phyloP scores from a whole-genome alignment of 176 grass and related monocot genomes.

The Eragrostis nindensis region DNA sequence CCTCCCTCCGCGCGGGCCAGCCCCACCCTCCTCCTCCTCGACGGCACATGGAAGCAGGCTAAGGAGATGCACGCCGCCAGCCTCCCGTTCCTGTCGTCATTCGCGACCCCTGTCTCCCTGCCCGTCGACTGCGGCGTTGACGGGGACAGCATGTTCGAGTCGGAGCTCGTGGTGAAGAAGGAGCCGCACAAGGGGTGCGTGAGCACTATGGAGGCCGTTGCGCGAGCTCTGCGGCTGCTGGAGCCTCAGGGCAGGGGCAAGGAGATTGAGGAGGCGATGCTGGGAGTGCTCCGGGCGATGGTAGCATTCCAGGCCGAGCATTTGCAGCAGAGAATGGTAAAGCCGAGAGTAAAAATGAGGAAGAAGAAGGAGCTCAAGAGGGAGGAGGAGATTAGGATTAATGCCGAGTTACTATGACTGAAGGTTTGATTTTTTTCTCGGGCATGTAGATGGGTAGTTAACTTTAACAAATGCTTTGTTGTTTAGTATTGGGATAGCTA shows the following conservation, averaged over 20 bases:
- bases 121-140: constrained; percentile 55
- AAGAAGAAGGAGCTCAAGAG: constrained; percentile 64
- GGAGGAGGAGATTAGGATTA: constrained; percentile 32
- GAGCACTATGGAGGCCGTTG: constrained; percentile 80
- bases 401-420: background rate
- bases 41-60: constrained; percentile 89
- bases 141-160: constrained; percentile 82
- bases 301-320: constrained; percentile 70
- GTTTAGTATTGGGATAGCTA: background rate
- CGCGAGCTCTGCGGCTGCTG: constrained; percentile 78
- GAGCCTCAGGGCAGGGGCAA: constrained; percentile 56
- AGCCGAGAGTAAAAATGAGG: constrained; percentile 59
- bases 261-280: constrained; percentile 58
- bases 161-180: constrained; percentile 73
- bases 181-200: constrained; percentile 81
- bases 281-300: constrained; percentile 71
- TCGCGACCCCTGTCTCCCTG: constrained; percentile 59
- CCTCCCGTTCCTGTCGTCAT: constrained; percentile 56
- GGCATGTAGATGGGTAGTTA: background rate
- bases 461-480: background rate
- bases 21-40: constrained; percentile 68
- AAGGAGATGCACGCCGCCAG: constrained; percentile 86
- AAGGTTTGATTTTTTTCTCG: constrained; percentile 4
- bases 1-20: constrained; percentile 39
- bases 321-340: constrained; percentile 48